phyloP scores from a whole-genome alignment of 2,329 filamentous ascomycete genomes.

The Ascochyta koolunga region DNA sequence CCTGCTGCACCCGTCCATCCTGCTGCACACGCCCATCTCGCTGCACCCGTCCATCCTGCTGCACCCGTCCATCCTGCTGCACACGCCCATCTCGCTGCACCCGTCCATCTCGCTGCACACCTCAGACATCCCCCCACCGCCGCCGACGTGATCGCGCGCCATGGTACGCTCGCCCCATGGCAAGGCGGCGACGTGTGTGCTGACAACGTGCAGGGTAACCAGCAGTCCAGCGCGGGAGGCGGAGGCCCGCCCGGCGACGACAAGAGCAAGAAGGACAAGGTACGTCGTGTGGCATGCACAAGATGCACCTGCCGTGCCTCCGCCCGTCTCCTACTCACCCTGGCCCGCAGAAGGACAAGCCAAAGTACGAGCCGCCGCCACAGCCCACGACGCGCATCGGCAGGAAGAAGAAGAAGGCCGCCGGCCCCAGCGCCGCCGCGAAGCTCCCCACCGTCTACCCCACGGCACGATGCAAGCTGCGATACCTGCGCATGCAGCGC shows the following conservation, averaged over 20 bases:
- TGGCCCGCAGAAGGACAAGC: slow-evolving; percentile 86
- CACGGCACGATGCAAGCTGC: slow-evolving; percentile 95
- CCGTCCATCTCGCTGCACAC: too few species aligned
- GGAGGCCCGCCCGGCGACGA: slow-evolving; percentile 72
- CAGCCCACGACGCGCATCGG: slow-evolving; percentile 95
- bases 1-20: too few species aligned
- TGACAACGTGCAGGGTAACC: slow-evolving; percentile 68
- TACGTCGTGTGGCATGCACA: slow-evolving; percentile 25
- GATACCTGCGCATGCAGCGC: slow-evolving; percentile 96
- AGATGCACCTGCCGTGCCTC: slow-evolving; percentile 8
- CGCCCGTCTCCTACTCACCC: slow-evolving; percentile 21
- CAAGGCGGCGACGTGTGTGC: slow-evolving; percentile 42
- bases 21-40: too few species aligned
- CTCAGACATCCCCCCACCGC: background rate
- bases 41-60: too few species aligned
- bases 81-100: too few species aligned
- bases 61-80: too few species aligned
- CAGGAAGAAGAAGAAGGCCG: slow-evolving; percentile 97
- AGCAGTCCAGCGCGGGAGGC: slow-evolving; percentile 84
- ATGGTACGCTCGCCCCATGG: slow-evolving; percentile 40
- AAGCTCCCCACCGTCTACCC: slow-evolving; percentile 95
- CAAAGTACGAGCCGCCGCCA: slow-evolving; percentile 98
- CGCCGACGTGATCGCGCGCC: slow-evolving; percentile 28
- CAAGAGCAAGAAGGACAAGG: slow-evolving; percentile 86
- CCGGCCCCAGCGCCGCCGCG: slow-evolving; percentile 89